Base-by-base conservation (phyloP, 257 asterid species). In the Ilex aquifolium region DNA sequence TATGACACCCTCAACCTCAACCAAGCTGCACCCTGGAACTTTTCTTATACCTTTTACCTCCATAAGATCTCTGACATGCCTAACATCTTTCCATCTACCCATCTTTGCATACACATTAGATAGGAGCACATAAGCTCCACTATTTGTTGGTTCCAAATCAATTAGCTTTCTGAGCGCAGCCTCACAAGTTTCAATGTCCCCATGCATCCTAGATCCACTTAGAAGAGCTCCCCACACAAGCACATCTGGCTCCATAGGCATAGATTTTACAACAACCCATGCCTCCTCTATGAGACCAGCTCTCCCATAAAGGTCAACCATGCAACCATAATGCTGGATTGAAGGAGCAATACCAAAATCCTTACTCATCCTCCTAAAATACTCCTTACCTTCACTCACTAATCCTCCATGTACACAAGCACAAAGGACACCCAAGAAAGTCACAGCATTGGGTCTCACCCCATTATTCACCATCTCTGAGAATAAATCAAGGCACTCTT, bases 311-410 rank as follows among this genome's bases (percentile, higher is more conserved):
- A 68, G 67, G 56, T 68, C 73, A 44, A 68, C 65, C 67, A 68
- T 68, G 40, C 73, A 68, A 55, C 73, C 67, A 10, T 68, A 68
- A 44, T 68, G 73, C 62, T 68, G 73, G 56, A 68, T 15, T 6
- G 63, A 54, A 32, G 73, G 73, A 16, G 52, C 14, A 68, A 68
- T 68, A 52, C 17, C 56, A 32, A 60, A 68, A 30, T 61, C 63
- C 15, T 17, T 31, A n/a, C 48, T 56, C 67, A 68, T 68, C 63
- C 29, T 68, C 66, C 50, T 65, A 44, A 68, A 68, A 30, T 60
- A 53, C 9, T 14, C 61, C 58, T 61, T 68, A 53, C 67, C 73
- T 61, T 54, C 62, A 21, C 7, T 61, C 10, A 68, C 67, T 44
- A 61, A 30, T 31, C 73, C 73, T 6, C 57, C 61, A 5, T 68